phyloP scores from a whole-genome alignment of 768 basidiomycete genomes.

The Naganishia antarctica region DNA sequence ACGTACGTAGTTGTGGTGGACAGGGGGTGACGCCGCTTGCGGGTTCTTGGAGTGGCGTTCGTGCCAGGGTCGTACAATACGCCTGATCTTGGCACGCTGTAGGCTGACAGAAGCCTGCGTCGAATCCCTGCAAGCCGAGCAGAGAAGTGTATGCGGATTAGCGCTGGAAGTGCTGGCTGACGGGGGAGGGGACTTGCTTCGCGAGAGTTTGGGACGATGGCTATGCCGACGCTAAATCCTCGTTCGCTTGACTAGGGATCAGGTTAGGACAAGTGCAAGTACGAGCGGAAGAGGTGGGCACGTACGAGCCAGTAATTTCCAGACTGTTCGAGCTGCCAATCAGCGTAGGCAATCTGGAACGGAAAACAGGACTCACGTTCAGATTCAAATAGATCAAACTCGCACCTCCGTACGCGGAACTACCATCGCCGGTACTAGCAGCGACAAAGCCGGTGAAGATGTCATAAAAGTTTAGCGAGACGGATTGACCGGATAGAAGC shows the following conservation, averaged over 20 bases:
- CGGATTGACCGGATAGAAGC: not conserved
- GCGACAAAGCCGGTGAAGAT: conserved; percentile 5
- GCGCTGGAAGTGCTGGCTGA: not conserved
- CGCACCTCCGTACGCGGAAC: conserved; percentile 2
- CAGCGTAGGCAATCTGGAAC: not conserved
- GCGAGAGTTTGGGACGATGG: not conserved
- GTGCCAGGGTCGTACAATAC: conserved; percentile 6
- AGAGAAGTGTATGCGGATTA: no score
- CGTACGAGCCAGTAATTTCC: conserved; percentile 23
- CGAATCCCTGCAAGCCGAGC: not conserved
- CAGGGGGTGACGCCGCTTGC: not conserved
- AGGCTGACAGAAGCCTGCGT: conserved; percentile 13
- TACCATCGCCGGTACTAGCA: not conserved
- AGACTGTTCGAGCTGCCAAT: not conserved
- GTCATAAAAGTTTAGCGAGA: not conserved
- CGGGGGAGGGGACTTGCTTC: not conserved
- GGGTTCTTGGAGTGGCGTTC: not conserved
- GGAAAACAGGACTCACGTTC: conserved; percentile 8
- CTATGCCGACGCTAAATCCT: conserved; percentile 4
- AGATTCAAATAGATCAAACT: conserved; percentile 20
- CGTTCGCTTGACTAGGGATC: conserved; percentile 1
- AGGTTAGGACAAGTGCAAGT: not conserved
- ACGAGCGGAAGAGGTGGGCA: not conserved
- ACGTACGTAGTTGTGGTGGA: conserved; percentile 14
- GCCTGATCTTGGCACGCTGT: conserved; percentile 7